phyloP scores from a whole-genome alignment of 2,329 filamentous ascomycete genomes.

The Cylindrodendrum hubeiense region DNA sequence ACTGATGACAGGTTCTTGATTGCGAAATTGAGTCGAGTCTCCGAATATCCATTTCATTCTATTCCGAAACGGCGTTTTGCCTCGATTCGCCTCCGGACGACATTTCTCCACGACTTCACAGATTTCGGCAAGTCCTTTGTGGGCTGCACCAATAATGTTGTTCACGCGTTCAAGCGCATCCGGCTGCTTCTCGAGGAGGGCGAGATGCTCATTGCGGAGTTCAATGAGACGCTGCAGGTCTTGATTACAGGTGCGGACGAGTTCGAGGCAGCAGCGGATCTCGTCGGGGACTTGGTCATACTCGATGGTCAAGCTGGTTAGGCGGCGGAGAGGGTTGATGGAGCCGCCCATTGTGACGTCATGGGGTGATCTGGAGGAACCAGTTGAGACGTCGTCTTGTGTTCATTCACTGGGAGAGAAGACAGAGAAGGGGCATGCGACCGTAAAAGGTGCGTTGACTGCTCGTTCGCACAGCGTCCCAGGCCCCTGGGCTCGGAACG shows the following conservation, averaged over 20 bases:
- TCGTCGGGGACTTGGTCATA: slow-evolving; percentile 14
- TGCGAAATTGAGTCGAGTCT: slow-evolving; percentile 6
- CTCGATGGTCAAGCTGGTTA: slow-evolving; percentile 1
- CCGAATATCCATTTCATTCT: slow-evolving; percentile 6
- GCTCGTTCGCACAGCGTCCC: too few species aligned
- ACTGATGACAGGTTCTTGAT: slow-evolving; percentile 5
- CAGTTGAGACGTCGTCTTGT: not conserved
- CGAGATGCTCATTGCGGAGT: slow-evolving; percentile 6
- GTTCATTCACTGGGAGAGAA: not conserved
- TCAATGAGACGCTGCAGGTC: slow-evolving; percentile 19
- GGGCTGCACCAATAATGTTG: slow-evolving; percentile 6
- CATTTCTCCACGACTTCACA: slow-evolving; percentile 13
- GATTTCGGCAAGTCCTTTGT: not conserved
- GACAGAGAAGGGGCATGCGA: not conserved
- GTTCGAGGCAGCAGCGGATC: slow-evolving; percentile 2
- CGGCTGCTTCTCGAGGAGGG: not conserved
- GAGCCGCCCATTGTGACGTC: not conserved
- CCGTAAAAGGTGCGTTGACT: too few species aligned
- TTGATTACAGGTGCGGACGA: slow-evolving; percentile 12
- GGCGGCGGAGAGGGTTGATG: slow-evolving; percentile 1
- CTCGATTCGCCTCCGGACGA: not conserved
- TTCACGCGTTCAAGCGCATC: not conserved
- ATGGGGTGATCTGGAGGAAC: not conserved
- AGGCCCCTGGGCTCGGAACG: too few species aligned
- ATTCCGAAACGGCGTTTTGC: not conserved